A percentile compares a stretch with the other conserved stretches of the same genome.
phyloP scores from a whole-genome alignment of 1,139 yeast genomes.

The Sporopachydermia cereana region DNA sequence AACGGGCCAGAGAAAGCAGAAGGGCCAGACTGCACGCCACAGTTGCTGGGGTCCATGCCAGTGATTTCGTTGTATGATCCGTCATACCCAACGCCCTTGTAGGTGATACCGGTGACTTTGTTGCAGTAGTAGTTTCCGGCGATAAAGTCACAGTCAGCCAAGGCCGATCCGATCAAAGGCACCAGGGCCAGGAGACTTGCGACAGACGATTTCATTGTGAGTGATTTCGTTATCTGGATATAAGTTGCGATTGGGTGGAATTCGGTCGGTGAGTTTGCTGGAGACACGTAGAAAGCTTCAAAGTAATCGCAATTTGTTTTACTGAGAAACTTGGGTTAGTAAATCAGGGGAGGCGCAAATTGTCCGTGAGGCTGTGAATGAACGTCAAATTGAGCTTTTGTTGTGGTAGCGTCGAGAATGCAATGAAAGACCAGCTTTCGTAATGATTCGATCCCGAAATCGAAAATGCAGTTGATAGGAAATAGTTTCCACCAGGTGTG shows the following conservation, averaged over 20 bases:
- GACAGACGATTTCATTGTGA: conserved; percentile 12
- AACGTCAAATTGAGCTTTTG: too few relatives aligned
- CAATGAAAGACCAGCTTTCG: too few relatives aligned
- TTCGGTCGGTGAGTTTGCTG: neutral
- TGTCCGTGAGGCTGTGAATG: too few relatives aligned
- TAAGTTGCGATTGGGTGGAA: neutral
- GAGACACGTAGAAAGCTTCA: neutral
- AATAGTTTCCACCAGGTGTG: too few relatives aligned
- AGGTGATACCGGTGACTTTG: conserved; percentile 54
- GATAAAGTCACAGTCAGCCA: conserved; percentile 18
- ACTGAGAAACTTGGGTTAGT: neutral
- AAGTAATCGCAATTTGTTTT: neutral
- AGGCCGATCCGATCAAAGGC: conserved; percentile 21
- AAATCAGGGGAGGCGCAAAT: too few relatives aligned
- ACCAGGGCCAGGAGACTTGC: conserved; percentile 23
- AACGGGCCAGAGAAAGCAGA: conserved; percentile 57
- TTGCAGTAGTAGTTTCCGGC: conserved; percentile 78
- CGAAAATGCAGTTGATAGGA: too few relatives aligned
- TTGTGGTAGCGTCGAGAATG: too few relatives aligned
- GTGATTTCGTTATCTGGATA: neutral
- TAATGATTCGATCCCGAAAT: too few relatives aligned
- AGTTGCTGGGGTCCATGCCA: conserved; percentile 52
- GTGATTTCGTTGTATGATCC: conserved; percentile 72
- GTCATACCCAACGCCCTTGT: conserved; percentile 61
- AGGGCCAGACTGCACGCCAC: conserved; percentile 44